Evolutionary conservation across 106 monocot genomes (phyloP).

Genomic region (Vanilla planifolia): DNA sequence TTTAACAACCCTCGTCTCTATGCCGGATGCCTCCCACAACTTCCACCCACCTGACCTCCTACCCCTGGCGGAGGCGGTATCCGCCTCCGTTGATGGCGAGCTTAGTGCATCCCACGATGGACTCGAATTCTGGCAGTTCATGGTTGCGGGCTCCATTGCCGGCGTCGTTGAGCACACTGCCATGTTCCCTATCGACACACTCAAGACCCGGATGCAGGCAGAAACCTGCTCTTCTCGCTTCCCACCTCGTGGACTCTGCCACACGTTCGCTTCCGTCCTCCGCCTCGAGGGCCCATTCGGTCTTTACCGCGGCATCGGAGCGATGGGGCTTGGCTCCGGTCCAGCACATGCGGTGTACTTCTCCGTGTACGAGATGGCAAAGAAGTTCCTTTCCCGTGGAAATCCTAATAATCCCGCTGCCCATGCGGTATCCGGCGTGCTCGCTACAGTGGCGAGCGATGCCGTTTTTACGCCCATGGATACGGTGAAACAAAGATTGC

Average conservation of each 20-base stretch:
- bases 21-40: slow-evolving; percentile 39
- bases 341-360: slow-evolving; percentile 96
- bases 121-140: slow-evolving; percentile 78
- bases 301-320: slow-evolving; percentile 81
- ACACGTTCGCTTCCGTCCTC: slow-evolving; percentile 35
- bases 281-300: slow-evolving; percentile 42
- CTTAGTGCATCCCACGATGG: slow-evolving; percentile 50
- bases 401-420: slow-evolving; percentile 44
- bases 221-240: slow-evolving; percentile 22
- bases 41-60: slow-evolving; percentile 56
- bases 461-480: slow-evolving; percentile 97
- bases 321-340: slow-evolving; percentile 89
- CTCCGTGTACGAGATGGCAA: slow-evolving; percentile 81
- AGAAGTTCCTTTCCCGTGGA: slow-evolving; percentile 34
- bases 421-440: slow-evolving; percentile 71
- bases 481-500: slow-evolving; percentile 92
- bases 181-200: slow-evolving; percentile 97
- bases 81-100: slow-evolving; percentile 6
- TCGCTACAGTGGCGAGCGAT: slow-evolving; percentile 83
- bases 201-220: slow-evolving; percentile 89
- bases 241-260: slow-evolving; percentile 25
- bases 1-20: slow-evolving; percentile 5
- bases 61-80: slow-evolving; percentile 16
- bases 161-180: slow-evolving; percentile 89
- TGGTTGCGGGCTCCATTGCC: slow-evolving; percentile 88